Evolutionary conservation across 2,329 filamentous ascomycete genomes (phyloP).

Genomic region (Talaromyces atroroseus): DNA sequence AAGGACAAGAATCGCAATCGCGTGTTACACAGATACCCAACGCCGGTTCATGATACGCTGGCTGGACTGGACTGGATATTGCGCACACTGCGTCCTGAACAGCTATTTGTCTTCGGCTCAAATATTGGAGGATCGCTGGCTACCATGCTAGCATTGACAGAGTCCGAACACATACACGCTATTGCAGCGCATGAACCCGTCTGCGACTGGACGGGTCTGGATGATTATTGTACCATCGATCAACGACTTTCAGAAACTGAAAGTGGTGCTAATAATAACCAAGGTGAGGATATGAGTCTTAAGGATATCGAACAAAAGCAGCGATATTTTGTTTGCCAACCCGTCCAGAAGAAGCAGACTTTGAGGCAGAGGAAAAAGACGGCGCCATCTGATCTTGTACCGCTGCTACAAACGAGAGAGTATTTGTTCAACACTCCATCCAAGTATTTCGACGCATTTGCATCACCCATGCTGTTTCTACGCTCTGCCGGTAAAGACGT

Average conservation of each 20-base stretch:
- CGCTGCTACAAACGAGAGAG: slow-evolving; percentile 31
- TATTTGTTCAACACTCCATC: slow-evolving; percentile 33
- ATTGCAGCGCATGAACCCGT: slow-evolving; percentile 31
- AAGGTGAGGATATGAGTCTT: neutral
- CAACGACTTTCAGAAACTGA: neutral
- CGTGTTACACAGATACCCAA: slow-evolving; percentile 27
- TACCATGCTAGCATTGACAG: slow-evolving; percentile 39
- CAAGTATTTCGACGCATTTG: slow-evolving; percentile 40
- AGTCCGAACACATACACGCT: slow-evolving; percentile 28
- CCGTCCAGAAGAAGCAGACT: slow-evolving; percentile 16
- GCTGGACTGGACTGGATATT: slow-evolving; percentile 36
- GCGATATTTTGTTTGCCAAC: neutral
- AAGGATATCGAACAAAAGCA: slow-evolving; percentile 4
- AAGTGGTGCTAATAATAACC: slow-evolving; percentile 2
- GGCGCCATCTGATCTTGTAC: slow-evolving; percentile 28
- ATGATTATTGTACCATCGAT: slow-evolving; percentile 32
- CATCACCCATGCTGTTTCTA: slow-evolving; percentile 39
- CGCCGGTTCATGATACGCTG: slow-evolving; percentile 36
- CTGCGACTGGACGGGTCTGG: slow-evolving; percentile 37
- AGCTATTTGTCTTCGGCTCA: slow-evolving; percentile 28
- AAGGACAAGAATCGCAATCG: neutral
- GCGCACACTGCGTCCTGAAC: slow-evolving; percentile 24
- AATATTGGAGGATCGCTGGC: slow-evolving; percentile 39
- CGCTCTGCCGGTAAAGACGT: slow-evolving; percentile 37
- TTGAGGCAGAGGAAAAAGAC: slow-evolving; percentile 4